A percentile compares a stretch with the other conserved stretches of the same genome.
phyloP scores from a whole-genome alignment of 2,329 filamentous ascomycete genomes.

The Balansia obtecta region DNA sequence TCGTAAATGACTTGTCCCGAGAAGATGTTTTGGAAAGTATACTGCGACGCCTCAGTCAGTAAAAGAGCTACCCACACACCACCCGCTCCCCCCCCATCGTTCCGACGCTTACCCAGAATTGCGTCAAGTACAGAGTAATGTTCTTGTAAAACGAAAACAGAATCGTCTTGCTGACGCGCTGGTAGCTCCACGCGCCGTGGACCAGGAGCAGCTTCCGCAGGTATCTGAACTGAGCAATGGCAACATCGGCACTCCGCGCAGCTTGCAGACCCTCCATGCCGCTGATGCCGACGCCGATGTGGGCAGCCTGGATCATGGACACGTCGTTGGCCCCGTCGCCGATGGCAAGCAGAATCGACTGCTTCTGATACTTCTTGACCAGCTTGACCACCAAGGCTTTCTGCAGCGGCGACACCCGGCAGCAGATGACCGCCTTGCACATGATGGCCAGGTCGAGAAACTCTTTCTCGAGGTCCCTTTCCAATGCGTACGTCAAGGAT shows the following conservation, averaged over 20 bases:
- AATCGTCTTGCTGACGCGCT: conserved; percentile 92
- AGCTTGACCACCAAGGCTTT: conserved; percentile 97
- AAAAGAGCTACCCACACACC: no score
- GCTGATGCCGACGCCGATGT: conserved; percentile 95
- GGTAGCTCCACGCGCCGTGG: conserved; percentile 95
- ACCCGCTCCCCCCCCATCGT: no score
- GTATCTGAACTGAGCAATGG: conserved; percentile 91
- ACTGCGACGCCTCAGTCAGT: conserved; percentile 38
- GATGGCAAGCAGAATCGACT: conserved; percentile 86
- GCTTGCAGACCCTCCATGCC: conserved; percentile 95
- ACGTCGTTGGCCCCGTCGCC: conserved; percentile 98
- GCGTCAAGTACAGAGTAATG: conserved; percentile 95
- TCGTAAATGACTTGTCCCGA: conserved; percentile 97
- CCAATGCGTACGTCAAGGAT: conserved; percentile 82
- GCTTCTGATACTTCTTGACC: conserved; percentile 82
- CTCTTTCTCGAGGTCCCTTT: conserved; percentile 84
- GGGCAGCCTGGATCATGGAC: conserved; percentile 99
- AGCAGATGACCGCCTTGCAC: conserved; percentile 98
- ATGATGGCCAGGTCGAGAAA: conserved; percentile 88
- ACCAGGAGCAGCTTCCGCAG: conserved; percentile 88
- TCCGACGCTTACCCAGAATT: conserved; percentile 81
- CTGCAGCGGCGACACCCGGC: conserved; percentile 90
- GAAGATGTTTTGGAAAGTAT: conserved; percentile 96
- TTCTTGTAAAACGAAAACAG: conserved; percentile 99
- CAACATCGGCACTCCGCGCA: conserved; percentile 86